Base-by-base conservation (phyloP, 306 rosid genomes). In the Mimosa pudica region DNA sequence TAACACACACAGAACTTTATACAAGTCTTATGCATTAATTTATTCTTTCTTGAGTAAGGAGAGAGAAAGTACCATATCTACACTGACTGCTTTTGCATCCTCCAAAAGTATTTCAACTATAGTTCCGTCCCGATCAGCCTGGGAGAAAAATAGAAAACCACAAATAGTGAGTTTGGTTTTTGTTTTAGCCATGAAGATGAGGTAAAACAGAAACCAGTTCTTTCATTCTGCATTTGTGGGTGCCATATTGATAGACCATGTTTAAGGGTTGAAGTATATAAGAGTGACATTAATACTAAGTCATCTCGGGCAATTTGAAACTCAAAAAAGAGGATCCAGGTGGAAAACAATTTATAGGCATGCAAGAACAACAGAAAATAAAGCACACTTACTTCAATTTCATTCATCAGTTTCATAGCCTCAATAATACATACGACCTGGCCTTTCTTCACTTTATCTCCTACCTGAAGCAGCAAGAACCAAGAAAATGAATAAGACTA, bases 321-420 rank as follows among this genome's bases (percentile, higher is more conserved):
- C 46, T 24, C 1, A 71, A 72, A 76, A 72, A 76, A 52, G 30
- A 52, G 12, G 61, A 76, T n/a, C 20, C 35, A 57, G 55, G 42
- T 57, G 48, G 30, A 18, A 38, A n/a, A 48, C 77, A 48, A 82
- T 54, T 51, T 35, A 38, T 38, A 57, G 54, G 20, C 24, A 30
- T 16, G 58, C 73, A 70, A 35, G 10, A 49, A 75, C 11, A 73
- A 45, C 35, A 52, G 52, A 76, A 78, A 65, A 41, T 57, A 83
- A 6, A 44, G 42, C 52, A 13, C 5, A 83, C 86, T 65, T 85
- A 94, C 98, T 89, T 94, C 98, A 75, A 94, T 91, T 80, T 94
- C 98, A 79, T 94, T 94, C 98, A 94, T 91, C 83, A 94, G 83
- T 83, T 94, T 94, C 98, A 94, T 94, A 79, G 97, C 98, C 86